Evolutionary conservation across 2,329 filamentous ascomycete genomes (phyloP), one percentile per base, ranked within the genome.

Genomic region (Sporothrix humicola): DNA sequence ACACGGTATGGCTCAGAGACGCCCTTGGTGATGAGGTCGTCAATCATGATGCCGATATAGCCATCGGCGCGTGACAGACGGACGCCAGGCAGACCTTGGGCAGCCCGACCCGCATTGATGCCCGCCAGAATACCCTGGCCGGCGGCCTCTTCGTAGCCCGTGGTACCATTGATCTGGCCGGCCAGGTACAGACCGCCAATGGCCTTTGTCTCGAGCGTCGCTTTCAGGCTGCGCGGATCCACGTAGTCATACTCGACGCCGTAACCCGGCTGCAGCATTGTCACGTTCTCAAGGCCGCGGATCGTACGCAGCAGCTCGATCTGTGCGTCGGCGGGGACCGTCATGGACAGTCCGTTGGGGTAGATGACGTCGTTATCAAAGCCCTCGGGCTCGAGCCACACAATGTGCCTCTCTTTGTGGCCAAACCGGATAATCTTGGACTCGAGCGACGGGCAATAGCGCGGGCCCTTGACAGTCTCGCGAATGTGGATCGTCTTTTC

Each of bases 241-340:
- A 99, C 93, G 81, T 99, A 99, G 83, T 98, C 96, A 82, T 99
- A 99, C 81, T 99, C 96, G 1, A 99, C 96, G 8, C 96, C 96
- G 79, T 99, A 99, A 9, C 95, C 96, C 1, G 95, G 92, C 79
- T 98, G 95, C 7, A 97, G 88, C 95, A 99, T 98, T 37, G 86
- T 90, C 4, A 94, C 94, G 74, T 95, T 90, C 79, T 98, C 95
- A 1, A 99, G 87, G 0, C 96, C 96, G n/a, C 84, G 87, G 72
- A 99, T 92, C 0, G 94, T 97, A 73, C 90, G 92, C n/a, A 99
- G 85, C 79, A 97, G 90, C 70, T 91, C 88, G 78, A 93, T 91
- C 81, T 99, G 96, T 0, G 93, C 94, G 73, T 95, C 93, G 0
- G 90, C 91, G 0, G 96, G 96, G 2, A 99, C 91, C 0, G 96